phyloP scores from a whole-genome alignment of 805 yeast genomes.

The Clavispora santaluciae region DNA sequence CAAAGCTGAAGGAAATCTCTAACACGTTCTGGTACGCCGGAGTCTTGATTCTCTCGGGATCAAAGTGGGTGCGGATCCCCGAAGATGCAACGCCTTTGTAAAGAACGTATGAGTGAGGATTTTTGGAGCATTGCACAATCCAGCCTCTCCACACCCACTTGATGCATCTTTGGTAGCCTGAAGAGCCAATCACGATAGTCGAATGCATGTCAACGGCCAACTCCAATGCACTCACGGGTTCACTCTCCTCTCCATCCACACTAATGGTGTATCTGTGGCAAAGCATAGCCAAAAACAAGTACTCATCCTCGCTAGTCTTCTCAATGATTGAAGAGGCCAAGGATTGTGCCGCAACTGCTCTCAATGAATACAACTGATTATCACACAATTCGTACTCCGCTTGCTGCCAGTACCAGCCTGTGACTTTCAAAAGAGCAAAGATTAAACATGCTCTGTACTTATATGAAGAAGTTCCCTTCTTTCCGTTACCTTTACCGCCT shows the following conservation, averaged over 20 bases:
- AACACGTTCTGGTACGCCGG: conserved; percentile 76
- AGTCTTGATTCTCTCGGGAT: conserved; percentile 79
- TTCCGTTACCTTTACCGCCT: conserved; percentile 68
- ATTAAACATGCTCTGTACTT: conserved; percentile 66
- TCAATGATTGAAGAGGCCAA: conserved; percentile 71
- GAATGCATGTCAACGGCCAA: conserved; percentile 83
- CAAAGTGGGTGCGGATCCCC: conserved; percentile 57
- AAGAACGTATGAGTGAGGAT: conserved; percentile 64
- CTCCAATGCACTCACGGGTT: conserved; percentile 74
- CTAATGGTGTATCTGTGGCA: conserved; percentile 70
- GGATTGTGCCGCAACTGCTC: conserved; percentile 69
- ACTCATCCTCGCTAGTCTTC: conserved; percentile 50
- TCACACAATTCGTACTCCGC: conserved; percentile 60
- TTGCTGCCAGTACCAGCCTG: conserved; percentile 69
- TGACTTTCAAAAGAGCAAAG: conserved; percentile 69
- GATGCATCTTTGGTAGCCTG: conserved; percentile 82
- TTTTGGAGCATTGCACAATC: conserved; percentile 70
- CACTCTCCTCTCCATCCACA: conserved; percentile 55
- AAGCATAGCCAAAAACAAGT: conserved; percentile 67
- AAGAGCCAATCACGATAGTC: conserved; percentile 67
- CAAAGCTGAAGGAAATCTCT: conserved; percentile 61
- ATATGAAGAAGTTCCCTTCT: conserved; percentile 47
- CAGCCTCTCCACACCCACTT: conserved; percentile 93
- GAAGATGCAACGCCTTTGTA: conserved; percentile 58
- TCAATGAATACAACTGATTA: conserved; percentile 52